These are phyloP conservation scores for Metschnikowia amazonensis DNA, from an alignment of 805 yeast genomes.

Conservation along the genomic window DNA sequence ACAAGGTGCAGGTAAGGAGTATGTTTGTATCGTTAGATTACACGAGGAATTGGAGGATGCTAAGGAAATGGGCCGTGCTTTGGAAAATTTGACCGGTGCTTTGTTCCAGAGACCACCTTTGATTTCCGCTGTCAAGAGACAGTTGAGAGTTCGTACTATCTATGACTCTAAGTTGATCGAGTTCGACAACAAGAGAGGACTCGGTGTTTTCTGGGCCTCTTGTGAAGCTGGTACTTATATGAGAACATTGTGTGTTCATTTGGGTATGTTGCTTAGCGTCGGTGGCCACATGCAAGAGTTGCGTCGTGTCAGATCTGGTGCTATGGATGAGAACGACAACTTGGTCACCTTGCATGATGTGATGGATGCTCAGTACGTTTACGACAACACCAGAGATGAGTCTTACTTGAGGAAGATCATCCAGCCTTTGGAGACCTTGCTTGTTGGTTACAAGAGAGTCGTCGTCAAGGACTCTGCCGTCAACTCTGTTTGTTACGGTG, in stretches of 20 bases:
- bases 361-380: slow-evolving; percentile 96
- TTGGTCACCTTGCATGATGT: slow-evolving; percentile 96
- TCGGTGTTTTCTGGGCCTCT: slow-evolving; percentile 99
- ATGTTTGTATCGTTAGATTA: slow-evolving; percentile 93
- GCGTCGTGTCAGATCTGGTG: slow-evolving; percentile 98
- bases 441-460: slow-evolving; percentile 93
- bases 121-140: slow-evolving; percentile 98
- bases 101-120: slow-evolving; percentile 98
- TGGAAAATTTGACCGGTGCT: slow-evolving; percentile 97
- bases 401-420: slow-evolving; percentile 89
- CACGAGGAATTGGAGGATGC: slow-evolving; percentile 91
- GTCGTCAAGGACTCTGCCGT: slow-evolving; percentile 94
- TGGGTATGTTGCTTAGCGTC: slow-evolving; percentile 96
- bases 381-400: slow-evolving; percentile 96
- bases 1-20: slow-evolving; percentile 99
- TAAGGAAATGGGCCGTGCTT: slow-evolving; percentile 78
- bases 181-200: slow-evolving; percentile 93
- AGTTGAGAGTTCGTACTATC: slow-evolving; percentile 95
- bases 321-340: slow-evolving; percentile 83
- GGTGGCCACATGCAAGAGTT: slow-evolving; percentile 99
- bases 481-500: slow-evolving; percentile 98
- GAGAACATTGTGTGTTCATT: slow-evolving; percentile 98
- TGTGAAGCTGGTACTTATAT: slow-evolving; percentile 99
- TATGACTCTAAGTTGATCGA: slow-evolving; percentile 94
- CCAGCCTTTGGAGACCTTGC: slow-evolving; percentile 89